These are phyloP conservation scores for Metschnikowia drakensbergensis DNA, from an alignment of 805 yeast species.

Conservation along the genomic window DNA sequence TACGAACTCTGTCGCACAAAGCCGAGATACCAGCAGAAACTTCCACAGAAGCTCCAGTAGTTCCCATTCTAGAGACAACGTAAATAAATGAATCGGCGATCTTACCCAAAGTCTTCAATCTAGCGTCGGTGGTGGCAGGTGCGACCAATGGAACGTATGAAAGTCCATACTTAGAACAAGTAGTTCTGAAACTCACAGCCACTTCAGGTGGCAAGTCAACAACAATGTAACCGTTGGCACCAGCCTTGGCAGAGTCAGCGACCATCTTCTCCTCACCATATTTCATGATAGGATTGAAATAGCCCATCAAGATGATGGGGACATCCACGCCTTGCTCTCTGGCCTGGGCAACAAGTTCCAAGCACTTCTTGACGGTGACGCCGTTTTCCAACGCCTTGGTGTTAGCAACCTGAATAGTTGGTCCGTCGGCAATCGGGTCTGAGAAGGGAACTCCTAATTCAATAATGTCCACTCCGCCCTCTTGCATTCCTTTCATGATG, in stretches of 20 bases:
- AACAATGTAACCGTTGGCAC: constrained; percentile 91
- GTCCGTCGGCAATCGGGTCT: constrained; percentile 99
- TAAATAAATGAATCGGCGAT: constrained; percentile 95
- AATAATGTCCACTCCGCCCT: constrained; percentile 91
- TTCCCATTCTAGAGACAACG: constrained; percentile 97
- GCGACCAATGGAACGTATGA: constrained; percentile 93
- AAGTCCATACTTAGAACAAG: constrained; percentile 63
- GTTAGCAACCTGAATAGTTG: constrained; percentile 90
- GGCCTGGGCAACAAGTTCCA: constrained; percentile 72
- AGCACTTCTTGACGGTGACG: constrained; percentile 61
- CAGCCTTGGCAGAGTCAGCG: constrained; percentile 74
- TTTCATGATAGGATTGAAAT: constrained; percentile 87
- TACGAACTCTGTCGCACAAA: constrained; percentile 72
- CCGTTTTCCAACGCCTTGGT: constrained; percentile 80
- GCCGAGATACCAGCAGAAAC: constrained; percentile 61
- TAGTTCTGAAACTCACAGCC: constrained; percentile 79
- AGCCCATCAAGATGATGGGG: constrained; percentile 94
- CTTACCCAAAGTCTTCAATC: constrained; percentile 70
- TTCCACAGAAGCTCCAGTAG: constrained; percentile 81
- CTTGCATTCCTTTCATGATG: constrained; percentile 81
- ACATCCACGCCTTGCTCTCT: constrained; percentile 79
- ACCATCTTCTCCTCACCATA: constrained; percentile 87
- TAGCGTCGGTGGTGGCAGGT: constrained; percentile 90
- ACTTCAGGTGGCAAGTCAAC: constrained; percentile 99
- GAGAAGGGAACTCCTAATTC: constrained; percentile 96